Base-by-base conservation (phyloP, 495 filamentous ascomycete species). In the Penicillium herquei region DNA sequence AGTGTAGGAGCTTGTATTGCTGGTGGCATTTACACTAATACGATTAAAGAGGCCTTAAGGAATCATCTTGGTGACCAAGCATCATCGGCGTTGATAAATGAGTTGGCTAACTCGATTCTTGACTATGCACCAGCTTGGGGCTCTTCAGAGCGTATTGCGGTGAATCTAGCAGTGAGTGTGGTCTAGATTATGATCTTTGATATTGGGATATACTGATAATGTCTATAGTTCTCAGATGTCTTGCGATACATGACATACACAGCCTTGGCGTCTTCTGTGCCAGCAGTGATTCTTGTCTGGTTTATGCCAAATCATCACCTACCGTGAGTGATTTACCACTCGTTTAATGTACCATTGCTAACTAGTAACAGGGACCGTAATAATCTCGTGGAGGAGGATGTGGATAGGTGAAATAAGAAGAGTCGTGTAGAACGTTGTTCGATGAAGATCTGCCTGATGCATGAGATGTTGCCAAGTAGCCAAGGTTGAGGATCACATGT, bases 1-100 rank as follows among this genome's bases (percentile, higher is more conserved):
- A 74, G 73, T 32, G 68, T 79, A n/a, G 78, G 78, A 7, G 65
- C 71, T n/a, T 70, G 70, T 12, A 74, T 81, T 48, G 74, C 78
- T 2, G 76, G 78, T 11, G 78, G 68, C 3, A 78, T 81, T 16
- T 78, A 81, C 57, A 78, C 75, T 1, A 69, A 70, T 9, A 70
- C 72, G 6, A 64, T 81, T 21, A 61, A 68, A 7, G 26, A 58
- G 7, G 58, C 65, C 30, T 61, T 77, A 40, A 51, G 52, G 39
- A 43, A 64, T 4, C 70, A 68, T 17, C 58, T 80, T 11, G 71
- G 72, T 17, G 8, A 52, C 0, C 41, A 43, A 3, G 67, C 59
- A n/a, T 60, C 52, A 12, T 46, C 58, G 8, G 56, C 54, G 1
- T 50, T 63, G 11, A 66, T 80, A 10, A 50, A 72, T 11, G 51